Evolutionary conservation across 371 early-diverging fungal genomes (phyloP), one percentile per base, ranked within the genome.

Genomic region (Syncephalis plumigaleata): DNA sequence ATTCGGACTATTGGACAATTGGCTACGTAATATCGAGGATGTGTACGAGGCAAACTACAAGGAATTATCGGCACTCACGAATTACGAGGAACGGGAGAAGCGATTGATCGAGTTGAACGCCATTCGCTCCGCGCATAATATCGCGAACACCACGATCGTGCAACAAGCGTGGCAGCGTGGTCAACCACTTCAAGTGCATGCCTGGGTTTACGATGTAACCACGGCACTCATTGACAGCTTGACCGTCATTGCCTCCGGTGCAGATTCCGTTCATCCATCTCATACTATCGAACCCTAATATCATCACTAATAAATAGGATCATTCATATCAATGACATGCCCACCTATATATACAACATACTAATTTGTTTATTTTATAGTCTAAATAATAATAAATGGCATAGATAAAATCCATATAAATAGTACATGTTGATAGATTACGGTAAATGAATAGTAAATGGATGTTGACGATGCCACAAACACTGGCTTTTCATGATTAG

Each of bases 161-260:
- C 81, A 78, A 51, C 77, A 84, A 42, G 91, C 91, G 4, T 89
- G 91, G 88, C 61, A 60, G 20, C 53, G 69, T 13, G 86, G 83
- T 7, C 84, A 87, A 60, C 55, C 66, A 24, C 60, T 92, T 27
- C 68, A 73, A 16, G 66, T 95, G 16, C 84, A 89, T 55, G 90
- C 87, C 5, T 83, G 87, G 84, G 77, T 79, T 37, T 85, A 84
- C 52, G 77, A 81, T 61, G 64, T 86, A 25, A 58, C 73, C 47
- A 74, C 68, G n/a, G 86, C 84, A 39, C 49, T 63, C 39, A 48
- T 73, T 50, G 55, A 59, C 48, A 67, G 68, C 44, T 51, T 72
- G 23, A 59, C 8, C 39, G 3, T 15, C 5, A 39, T 39, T 9
- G n/a, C 5, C 7, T 31, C 31, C 31, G 31, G 31, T 31, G 31